Base-by-base conservation (phyloP, 441 rosid genomes). In the Arabidopsis lyrata region DNA sequence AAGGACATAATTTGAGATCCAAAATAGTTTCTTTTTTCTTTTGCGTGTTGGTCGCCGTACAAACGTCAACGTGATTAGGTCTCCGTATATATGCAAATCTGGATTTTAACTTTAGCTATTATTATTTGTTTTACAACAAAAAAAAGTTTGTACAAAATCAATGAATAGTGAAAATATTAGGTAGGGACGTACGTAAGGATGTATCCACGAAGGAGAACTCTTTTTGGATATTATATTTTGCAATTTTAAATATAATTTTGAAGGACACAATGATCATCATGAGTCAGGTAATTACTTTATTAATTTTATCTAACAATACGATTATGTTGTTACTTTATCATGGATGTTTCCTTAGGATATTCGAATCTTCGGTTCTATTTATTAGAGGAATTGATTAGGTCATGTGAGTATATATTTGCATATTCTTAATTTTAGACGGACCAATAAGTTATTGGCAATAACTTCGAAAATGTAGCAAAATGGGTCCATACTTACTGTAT, bases 1-100 rank as follows among this genome's bases (percentile, higher is more conserved):
- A 71, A 72, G 12, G 35, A 72, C 80, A 77, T 35, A 59, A 34
- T 77, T 58, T 31, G 63, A 16, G 47, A 48, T 58, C 44, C n/a
- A 41, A 58, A 77, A 42, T 77, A 52, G 66, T 63, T 59, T 9
- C 6, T 4, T 38, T 59, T 13, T 66, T 59, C 4, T 36, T 54
- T 13, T 66, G 77, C 77, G 73, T 71, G 77, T 66, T 72, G 73
- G 73, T 71, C 76, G 64, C 80, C 80, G 77, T 77, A 77, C 80
- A 77, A 65, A 48, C 60, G 59, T 63, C 70, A 69, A 70, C 41
- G 76, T 63, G 67, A 70, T 64, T 77, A 57, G 72, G 76, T 54
- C 58, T 71, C 73, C 72, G 73, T 71, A 71, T 72, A 58, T 58
- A 39, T 24, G 77, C 73, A 34, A 64, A 77, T 71, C 63, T 32